Evolutionary conservation across 768 basidiomycete genomes (phyloP), one percentile per base, ranked within the genome.

Genomic region (Lactarius quietus): DNA sequence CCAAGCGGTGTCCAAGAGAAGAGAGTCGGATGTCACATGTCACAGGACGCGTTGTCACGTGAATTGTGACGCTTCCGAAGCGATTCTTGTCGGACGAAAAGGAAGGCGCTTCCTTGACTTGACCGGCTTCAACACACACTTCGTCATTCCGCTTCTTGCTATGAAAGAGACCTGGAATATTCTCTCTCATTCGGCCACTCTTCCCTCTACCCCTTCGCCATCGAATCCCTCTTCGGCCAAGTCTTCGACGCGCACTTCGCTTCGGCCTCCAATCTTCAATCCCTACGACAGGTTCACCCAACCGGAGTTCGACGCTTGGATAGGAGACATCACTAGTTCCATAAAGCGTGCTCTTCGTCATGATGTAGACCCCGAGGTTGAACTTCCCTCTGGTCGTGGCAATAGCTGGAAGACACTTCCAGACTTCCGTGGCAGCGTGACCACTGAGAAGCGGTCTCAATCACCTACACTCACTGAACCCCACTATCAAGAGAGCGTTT

Each of bases 261-360:
- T 72, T 23, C 79, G 80, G 23, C 76, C 84, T 7, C 87, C 88
- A 23, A 81, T 88, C 60, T 74, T 83, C 59, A 90, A 90, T 70
- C 89, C 89, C 1, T 90, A 86, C 73, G 87, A 90, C 73, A 86
- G 86, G 73, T 88, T 90, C 73, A 80, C 86, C 1, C 81, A 85
- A 71, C 76, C 78, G 1, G 83, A 89, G 68, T 90, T 89, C 70
- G 87, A 90, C 78, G 78, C 80, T 72, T 90, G 85, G 85, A 86
- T 90, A 69, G 81, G 79, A 69, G 85, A 80, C 70, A 81, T 90
- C 52, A 88, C 85, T 0, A 74, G 79, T 65, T 77, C 83, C 58
- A 75, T 90, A 33, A 81, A 81, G 63, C 79, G 76, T 57, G 89
- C 88, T 28, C 77, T 90, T 10, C 84, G 84, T 0, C 80, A 82